Percentiles rank a stretch among this genome's conserved stretches.
Evolutionary conservation across 2,329 filamentous ascomycete species (phyloP).

Genomic region (Trichoderma pleuroti): DNA sequence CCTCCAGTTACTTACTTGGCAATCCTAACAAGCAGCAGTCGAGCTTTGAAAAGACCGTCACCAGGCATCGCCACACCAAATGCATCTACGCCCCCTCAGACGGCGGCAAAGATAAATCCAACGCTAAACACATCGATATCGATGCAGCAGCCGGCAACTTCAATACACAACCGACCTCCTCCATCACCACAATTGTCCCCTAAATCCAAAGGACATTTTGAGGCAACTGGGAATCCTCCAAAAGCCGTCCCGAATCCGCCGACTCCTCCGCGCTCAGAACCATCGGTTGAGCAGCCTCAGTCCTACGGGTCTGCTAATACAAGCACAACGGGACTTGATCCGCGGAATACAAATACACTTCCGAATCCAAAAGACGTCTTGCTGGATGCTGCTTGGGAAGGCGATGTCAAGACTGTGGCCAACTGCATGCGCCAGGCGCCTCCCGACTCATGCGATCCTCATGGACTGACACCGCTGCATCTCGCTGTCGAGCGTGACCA

Average conservation of each 20-base stretch:
- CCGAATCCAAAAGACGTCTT: slow-evolving; percentile 26
- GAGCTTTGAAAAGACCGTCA: slow-evolving; percentile 29
- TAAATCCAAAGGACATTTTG: not conserved
- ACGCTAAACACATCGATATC: not conserved
- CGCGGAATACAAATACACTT: not conserved
- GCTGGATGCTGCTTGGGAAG: slow-evolving; percentile 34
- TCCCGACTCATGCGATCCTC: slow-evolving; percentile 27
- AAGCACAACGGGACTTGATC: not conserved
- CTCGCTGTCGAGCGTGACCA: slow-evolving; percentile 33
- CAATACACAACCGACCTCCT: slow-evolving; percentile 1
- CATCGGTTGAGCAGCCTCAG: not conserved
- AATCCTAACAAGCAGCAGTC: slow-evolving; percentile 19
- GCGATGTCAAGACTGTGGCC: slow-evolving; percentile 27
- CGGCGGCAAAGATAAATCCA: not conserved
- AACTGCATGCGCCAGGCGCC: slow-evolving; percentile 27
- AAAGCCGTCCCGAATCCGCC: not conserved
- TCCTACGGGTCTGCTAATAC: not conserved
- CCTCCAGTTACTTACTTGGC: no score
- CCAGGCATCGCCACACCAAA: slow-evolving; percentile 11
- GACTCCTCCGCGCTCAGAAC: slow-evolving; percentile 13
- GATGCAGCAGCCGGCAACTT: not conserved
- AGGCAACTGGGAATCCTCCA: not conserved
- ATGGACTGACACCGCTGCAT: slow-evolving; percentile 32
- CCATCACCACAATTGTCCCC: slow-evolving; percentile 8
- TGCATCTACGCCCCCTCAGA: not conserved